Percentiles rank a stretch among this genome's conserved stretches.
phyloP scores from a whole-genome alignment of 495 filamentous ascomycete species.

The Astrothelium macrocarpum region DNA sequence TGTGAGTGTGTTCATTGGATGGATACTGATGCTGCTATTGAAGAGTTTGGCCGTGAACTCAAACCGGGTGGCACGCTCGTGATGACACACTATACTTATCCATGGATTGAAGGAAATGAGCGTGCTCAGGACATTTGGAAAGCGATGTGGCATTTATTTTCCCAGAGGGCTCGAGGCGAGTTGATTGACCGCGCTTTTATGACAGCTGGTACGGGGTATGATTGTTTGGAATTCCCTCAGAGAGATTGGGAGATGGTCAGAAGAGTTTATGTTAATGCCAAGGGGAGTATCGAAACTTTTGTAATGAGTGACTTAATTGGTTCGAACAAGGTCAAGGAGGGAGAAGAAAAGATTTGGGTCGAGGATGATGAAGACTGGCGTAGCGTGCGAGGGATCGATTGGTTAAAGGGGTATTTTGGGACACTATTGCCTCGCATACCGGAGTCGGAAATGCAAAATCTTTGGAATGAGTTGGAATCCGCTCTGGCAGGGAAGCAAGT shows the following conservation, averaged over 20 bases:
- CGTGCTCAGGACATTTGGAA: not conserved
- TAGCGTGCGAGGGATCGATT: constrained; percentile 14
- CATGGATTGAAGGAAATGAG: not conserved
- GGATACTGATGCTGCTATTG: constrained; percentile 13
- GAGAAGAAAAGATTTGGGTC: constrained; percentile 16
- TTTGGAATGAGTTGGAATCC: constrained; percentile 20
- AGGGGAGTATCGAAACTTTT: constrained; percentile 15
- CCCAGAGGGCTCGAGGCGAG: not conserved
- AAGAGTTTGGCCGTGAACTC: not conserved
- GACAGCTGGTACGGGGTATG: not conserved
- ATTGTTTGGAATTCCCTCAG: constrained; percentile 12
- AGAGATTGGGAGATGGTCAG: constrained; percentile 18
- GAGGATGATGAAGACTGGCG: constrained; percentile 21
- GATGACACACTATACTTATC: not conserved
- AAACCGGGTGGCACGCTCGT: not conserved
- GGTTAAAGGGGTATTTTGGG: constrained; percentile 22
- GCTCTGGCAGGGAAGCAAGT: not conserved
- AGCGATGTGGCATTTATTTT: not conserved
- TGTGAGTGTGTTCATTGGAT: constrained; percentile 27
- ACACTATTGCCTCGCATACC: constrained; percentile 19
- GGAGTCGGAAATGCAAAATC: constrained; percentile 13
- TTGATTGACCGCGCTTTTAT: not conserved
- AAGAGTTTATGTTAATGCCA: constrained; percentile 20
- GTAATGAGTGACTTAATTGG: constrained; percentile 12
- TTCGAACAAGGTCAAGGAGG: not conserved